Conservation (phyloP, 1,284 basidiomycete genomes). For the Tilletia caries region DNA sequence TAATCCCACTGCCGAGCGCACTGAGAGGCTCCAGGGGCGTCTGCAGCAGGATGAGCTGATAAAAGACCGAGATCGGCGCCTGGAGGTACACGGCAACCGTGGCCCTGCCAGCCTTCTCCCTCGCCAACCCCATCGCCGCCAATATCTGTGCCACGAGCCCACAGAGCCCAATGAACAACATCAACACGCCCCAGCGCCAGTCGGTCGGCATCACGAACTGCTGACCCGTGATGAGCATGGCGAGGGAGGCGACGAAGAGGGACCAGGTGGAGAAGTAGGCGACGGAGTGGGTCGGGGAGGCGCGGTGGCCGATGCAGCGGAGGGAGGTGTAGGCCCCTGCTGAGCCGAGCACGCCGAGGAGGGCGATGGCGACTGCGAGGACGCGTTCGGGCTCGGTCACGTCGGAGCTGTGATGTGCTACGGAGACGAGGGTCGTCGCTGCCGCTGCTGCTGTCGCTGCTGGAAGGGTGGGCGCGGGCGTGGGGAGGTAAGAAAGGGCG, state of each 20-base stretch:
- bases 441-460: neutral
- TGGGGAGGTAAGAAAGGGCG: neutral
- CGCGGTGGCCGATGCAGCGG: constrained; percentile 69
- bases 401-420: neutral
- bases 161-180: constrained; percentile 36
- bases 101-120: constrained; percentile 35
- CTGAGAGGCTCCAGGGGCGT: constrained; percentile 30
- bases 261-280: constrained; percentile 67
- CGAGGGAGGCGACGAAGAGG: constrained; percentile 60
- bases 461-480: neutral
- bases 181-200: constrained; percentile 28
- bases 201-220: constrained; percentile 27
- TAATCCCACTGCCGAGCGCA: constrained; percentile 30
- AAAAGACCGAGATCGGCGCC: constrained; percentile 31
- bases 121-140: constrained; percentile 34
- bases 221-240: constrained; percentile 29
- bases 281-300: constrained; percentile 71
- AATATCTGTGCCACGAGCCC: constrained; percentile 35
- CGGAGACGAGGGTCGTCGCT: neutral
- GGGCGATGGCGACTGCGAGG: constrained; percentile 62
- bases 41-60: constrained; percentile 33
- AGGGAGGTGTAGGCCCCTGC: constrained; percentile 67
- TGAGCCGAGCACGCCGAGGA: constrained; percentile 64
- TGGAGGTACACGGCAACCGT: constrained; percentile 31
- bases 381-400: constrained; percentile 58